Base-by-base conservation (phyloP, 768 basidiomycete species). In the Collybia mongolica region DNA sequence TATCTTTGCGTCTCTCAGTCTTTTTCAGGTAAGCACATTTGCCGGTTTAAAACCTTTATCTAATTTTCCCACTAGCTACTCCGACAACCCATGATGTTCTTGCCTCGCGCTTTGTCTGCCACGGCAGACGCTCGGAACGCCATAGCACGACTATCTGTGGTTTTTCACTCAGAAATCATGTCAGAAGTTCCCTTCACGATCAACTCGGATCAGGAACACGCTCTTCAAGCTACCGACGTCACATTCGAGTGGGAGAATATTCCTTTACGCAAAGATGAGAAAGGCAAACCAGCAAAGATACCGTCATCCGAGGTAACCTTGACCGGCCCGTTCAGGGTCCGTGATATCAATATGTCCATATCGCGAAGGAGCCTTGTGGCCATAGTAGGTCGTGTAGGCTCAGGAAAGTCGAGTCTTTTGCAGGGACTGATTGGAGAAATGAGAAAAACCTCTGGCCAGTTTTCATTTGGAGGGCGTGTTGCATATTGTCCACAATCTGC, bases 401-500 rank as follows among this genome's bases (percentile, higher is more conserved):
- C 79, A 35, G 86, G 86, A 51, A 83, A 87, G 73, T 81, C 81
- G 15, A 81, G 79, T 61, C 58, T 84, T 26, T 65, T 85, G 6
- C 75, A 80, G 58, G 84, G 82, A 3, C 66, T 90, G 22, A 77
- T 88, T 36, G 86, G 88, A 5, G 88, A 88, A 65, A 88, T 88
- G 86, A 71, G 76, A 15, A 72, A 70, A 49, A 54, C 72, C 2
- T 62, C 66, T 7, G 88, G 88, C 0, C 60, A 65, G 11, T 76
- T 84, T 32, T 66, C 71, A 0, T 83, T 88, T 55, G 82, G 87
- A 6, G 86, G 87, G 0, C 66, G 70, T 12, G 73, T 88, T 8
- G 84, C 79, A 5, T 90, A 88, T 60, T 86, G 84, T 59, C 75
- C 86, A 14, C 88, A 90, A 65, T 80, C 77, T 0, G 84, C 86